Evolutionary conservation across 352 stramenopile genomes (phyloP).

Genomic region (Globisporangium splendens): DNA sequence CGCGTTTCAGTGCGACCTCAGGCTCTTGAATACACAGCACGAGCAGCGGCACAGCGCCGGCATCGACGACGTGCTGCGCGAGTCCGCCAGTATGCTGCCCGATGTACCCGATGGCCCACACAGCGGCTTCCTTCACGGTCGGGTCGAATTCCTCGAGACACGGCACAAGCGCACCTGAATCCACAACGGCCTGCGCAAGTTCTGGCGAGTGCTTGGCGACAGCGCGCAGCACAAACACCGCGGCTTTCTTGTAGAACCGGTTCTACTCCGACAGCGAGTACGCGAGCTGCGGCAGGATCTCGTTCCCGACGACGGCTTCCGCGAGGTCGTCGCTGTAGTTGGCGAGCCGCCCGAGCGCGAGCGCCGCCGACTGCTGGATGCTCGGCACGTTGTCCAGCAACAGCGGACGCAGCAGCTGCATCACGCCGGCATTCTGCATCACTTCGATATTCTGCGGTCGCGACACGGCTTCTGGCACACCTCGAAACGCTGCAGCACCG

Average conservation of each 20-base stretch:
- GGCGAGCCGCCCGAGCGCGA: slow-evolving; percentile 90
- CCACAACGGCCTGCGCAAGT: slow-evolving; percentile 92
- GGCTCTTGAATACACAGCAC: slow-evolving; percentile 95
- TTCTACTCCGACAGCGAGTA: slow-evolving; percentile 95
- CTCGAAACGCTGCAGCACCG: slow-evolving; percentile 93
- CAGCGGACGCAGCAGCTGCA: slow-evolving; percentile 92
- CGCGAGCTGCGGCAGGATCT: slow-evolving; percentile 96
- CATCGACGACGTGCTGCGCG: slow-evolving; percentile 92
- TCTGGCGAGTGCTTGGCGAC: slow-evolving; percentile 95
- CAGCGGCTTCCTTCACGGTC: slow-evolving; percentile 93
- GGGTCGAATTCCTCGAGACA: slow-evolving; percentile 96
- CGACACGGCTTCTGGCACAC: slow-evolving; percentile 93
- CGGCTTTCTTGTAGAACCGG: slow-evolving; percentile 95
- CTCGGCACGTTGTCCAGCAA: slow-evolving; percentile 94
- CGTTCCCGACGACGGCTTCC: slow-evolving; percentile 92
- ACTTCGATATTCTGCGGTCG: slow-evolving; percentile 95
- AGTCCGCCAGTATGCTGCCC: slow-evolving; percentile 92
- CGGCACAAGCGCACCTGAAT: slow-evolving; percentile 89
- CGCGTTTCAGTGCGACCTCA: slow-evolving; percentile 93
- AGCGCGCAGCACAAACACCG: slow-evolving; percentile 91
- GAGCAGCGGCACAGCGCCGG: slow-evolving; percentile 90
- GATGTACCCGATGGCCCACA: slow-evolving; percentile 95
- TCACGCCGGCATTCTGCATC: slow-evolving; percentile 95
- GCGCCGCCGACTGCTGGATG: slow-evolving; percentile 93
- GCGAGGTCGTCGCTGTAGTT: slow-evolving; percentile 95